These are phyloP conservation scores for Liriodendron chinense DNA, from an alignment of 164 flowering plant genomes.

Conservation along the genomic window DNA sequence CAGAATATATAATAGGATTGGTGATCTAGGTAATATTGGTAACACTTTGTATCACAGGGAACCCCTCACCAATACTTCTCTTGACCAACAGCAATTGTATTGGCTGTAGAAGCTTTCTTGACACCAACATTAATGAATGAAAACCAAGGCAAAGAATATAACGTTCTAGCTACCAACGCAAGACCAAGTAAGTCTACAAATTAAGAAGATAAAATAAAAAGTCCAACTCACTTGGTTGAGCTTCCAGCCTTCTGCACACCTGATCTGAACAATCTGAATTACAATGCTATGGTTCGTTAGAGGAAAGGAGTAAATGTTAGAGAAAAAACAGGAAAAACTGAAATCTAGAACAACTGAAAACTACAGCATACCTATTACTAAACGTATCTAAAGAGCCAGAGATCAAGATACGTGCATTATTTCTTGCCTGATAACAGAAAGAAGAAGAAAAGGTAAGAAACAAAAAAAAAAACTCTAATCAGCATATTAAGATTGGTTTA, in stretches of 20 bases:
- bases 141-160: background rate
- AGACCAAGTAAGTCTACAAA: background rate
- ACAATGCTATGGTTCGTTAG: conserved; percentile 8
- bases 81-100: background rate
- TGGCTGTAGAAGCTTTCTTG: background rate
- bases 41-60: background rate
- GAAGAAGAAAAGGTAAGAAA: background rate
- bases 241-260: conserved; percentile 81
- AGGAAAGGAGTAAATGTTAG: background rate
- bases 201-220: background rate
- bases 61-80: background rate
- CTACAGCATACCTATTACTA: conserved; percentile 62
- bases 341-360: background rate
- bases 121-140: background rate
- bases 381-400: conserved; percentile 84
- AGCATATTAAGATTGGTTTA: background rate
- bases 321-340: background rate
- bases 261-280: conserved; percentile 64
- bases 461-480: background rate
- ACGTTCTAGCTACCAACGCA: background rate
- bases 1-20: background rate
- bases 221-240: conserved; percentile 52
- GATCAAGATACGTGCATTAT: conserved; percentile 83
- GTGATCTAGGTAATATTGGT: background rate
- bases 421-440: conserved; percentile 69